These are phyloP conservation scores for Gracilaria domingensis DNA, from an alignment of 23 red algal species.

Conservation along the genomic window DNA sequence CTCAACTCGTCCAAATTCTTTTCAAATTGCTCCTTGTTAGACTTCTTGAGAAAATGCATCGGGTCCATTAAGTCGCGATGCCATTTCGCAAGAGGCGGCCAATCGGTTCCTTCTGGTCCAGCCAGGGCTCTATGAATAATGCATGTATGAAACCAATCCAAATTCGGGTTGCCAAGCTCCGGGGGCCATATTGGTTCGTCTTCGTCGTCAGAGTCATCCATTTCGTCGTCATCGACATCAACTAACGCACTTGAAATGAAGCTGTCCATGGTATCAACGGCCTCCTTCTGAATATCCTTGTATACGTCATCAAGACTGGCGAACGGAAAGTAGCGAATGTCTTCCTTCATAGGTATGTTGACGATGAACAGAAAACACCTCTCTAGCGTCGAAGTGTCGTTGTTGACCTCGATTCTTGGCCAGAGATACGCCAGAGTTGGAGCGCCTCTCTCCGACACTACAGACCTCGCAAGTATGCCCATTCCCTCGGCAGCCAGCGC, in stretches of 20 bases:
- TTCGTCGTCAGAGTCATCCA: constrained; percentile 53
- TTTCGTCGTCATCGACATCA: not conserved
- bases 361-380: constrained; percentile 53
- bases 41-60: constrained; percentile 27
- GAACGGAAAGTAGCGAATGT: constrained; percentile 56
- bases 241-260: constrained; percentile 40
- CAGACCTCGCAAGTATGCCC: constrained; percentile 60
- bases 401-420: constrained; percentile 47
- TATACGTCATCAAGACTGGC: constrained; percentile 34
- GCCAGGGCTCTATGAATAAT: constrained; percentile 47
- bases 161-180: constrained; percentile 54
- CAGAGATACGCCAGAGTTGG: constrained; percentile 47
- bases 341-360: constrained; percentile 64
- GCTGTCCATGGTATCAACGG: constrained; percentile 26
- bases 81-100: constrained; percentile 43
- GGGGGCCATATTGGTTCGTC: constrained; percentile 31
- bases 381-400: not conserved
- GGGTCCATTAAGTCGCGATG: constrained; percentile 42
- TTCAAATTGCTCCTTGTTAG: not conserved
- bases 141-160: constrained; percentile 68
- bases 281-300: constrained; percentile 13
- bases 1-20: constrained; percentile 23
- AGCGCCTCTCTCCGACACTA: constrained; percentile 18
- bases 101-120: constrained; percentile 39
- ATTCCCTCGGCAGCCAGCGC: constrained; percentile 54